phyloP scores from a whole-genome alignment of 2,329 filamentous ascomycete species.

The Neoscytalidium dimidiatum region DNA sequence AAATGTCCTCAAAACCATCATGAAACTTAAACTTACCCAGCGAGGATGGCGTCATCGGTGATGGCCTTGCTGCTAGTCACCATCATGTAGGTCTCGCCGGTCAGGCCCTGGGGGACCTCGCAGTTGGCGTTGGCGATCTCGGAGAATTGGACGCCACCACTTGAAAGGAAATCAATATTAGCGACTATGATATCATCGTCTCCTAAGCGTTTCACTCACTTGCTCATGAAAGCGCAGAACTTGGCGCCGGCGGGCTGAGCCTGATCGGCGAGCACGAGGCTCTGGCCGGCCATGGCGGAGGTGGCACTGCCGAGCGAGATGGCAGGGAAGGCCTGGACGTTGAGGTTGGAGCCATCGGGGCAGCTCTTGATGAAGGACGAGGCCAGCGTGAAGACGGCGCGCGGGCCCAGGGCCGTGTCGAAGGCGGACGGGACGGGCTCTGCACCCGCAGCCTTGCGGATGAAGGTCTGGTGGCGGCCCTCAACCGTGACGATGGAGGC shows the following conservation, averaged over 20 bases:
- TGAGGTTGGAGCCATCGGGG: slow-evolving; percentile 64
- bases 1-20: no score
- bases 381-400: slow-evolving; percentile 72
- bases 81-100: slow-evolving; percentile 68
- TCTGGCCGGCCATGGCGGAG: slow-evolving; percentile 30
- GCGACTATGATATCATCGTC: slow-evolving; percentile 19
- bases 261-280: slow-evolving; percentile 40
- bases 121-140: slow-evolving; percentile 60
- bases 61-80: slow-evolving; percentile 54
- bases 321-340: slow-evolving; percentile 63
- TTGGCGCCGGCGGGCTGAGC: slow-evolving; percentile 47
- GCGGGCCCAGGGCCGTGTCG: slow-evolving; percentile 68
- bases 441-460: slow-evolving; percentile 61
- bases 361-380: slow-evolving; percentile 72
- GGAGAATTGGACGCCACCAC: slow-evolving; percentile 52
- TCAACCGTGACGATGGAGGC: slow-evolving; percentile 73
- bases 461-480: slow-evolving; percentile 72
- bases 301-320: slow-evolving; percentile 44
- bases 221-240: slow-evolving; percentile 69
- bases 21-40: slow-evolving; percentile 58
- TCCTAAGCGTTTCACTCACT: slow-evolving; percentile 43
- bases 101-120: slow-evolving; percentile 61
- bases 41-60: slow-evolving; percentile 57
- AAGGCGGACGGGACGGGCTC: slow-evolving; percentile 68
- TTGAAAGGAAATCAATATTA: slow-evolving; percentile 25